Conservation (phyloP, 306 rosid genomes). For the Malus orientalis region DNA sequence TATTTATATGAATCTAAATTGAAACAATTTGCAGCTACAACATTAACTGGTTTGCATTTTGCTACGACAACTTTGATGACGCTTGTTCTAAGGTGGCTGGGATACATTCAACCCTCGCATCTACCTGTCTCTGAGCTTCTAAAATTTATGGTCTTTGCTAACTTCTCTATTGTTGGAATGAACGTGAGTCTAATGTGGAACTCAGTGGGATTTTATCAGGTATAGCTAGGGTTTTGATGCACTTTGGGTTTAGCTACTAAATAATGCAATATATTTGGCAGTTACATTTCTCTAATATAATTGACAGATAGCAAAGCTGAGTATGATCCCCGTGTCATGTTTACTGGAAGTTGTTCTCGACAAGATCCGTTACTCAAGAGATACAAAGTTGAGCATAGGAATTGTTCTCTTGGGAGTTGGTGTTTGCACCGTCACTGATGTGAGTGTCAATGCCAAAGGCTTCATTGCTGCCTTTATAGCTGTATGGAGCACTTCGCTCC, state of each 20-base stretch:
- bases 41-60: conserved; percentile 82
- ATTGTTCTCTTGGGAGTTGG: conserved; percentile 79
- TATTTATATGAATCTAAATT: background rate
- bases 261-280: conserved; percentile 7
- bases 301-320: conserved; percentile 79
- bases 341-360: conserved; percentile 71
- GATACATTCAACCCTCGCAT: conserved; percentile 70
- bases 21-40: conserved; percentile 64
- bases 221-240: conserved; percentile 7
- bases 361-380: conserved; percentile 73
- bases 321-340: conserved; percentile 87
- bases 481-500: conserved; percentile 78
- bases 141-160: conserved; percentile 76
- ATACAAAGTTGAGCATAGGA: conserved; percentile 67
- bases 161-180: conserved; percentile 91
- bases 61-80: conserved; percentile 73
- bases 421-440: conserved; percentile 84
- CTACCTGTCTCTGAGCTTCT: conserved; percentile 72
- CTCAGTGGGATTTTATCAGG: conserved; percentile 96
- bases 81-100: conserved; percentile 51
- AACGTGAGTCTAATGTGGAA: conserved; percentile 95
- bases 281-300: conserved; percentile 15
- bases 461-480: conserved; percentile 68
- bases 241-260: conserved; percentile 7
- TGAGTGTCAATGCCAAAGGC: conserved; percentile 71